Percentiles rank a stretch among this genome's conserved stretches.
These are phyloP conservation scores for Naganishia cerealis DNA, from an alignment of 1,284 basidiomycete species.

Conservation along the genomic window DNA sequence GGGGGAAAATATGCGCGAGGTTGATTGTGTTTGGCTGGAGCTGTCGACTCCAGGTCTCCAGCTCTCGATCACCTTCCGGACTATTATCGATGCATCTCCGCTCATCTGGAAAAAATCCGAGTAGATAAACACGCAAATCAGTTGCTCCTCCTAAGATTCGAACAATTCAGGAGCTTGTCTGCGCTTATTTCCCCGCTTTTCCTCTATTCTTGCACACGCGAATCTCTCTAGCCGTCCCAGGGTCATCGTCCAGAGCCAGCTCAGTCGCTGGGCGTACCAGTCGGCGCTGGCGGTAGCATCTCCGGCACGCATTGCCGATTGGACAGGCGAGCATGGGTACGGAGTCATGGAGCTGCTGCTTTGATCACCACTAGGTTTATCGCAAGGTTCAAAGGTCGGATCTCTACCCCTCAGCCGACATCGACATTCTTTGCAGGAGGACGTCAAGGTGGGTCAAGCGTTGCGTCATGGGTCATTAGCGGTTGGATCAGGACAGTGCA, in stretches of 20 bases:
- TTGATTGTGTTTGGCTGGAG: not conserved
- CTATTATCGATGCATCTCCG: not conserved
- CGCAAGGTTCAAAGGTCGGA: not conserved
- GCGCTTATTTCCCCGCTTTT: not conserved
- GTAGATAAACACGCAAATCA: not conserved
- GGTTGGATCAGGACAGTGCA: conserved; percentile 14
- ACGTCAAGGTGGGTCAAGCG: conserved; percentile 28
- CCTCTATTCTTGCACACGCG: not conserved
- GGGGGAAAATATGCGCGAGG: not conserved
- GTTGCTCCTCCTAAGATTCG: not conserved
- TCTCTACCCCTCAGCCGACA: conserved; percentile 22
- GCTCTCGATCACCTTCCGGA: not conserved
- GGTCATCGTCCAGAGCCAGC: not conserved
- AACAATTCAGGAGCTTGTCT: not conserved
- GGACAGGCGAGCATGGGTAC: not conserved
- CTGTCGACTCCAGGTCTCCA: not conserved
- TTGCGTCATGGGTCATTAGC: conserved; percentile 6
- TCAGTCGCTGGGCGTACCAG: not conserved
- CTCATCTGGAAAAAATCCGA: not conserved
- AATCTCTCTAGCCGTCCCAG: not conserved
- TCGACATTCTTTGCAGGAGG: conserved; percentile 28
- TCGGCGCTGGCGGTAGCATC: not conserved
- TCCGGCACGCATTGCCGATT: not conserved
- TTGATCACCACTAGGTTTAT: not conserved
- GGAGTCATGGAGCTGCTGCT: conserved; percentile 3